Percentiles rank a stretch among this genome's conserved stretches.
phyloP scores from a whole-genome alignment of 306 rosid species.

The Carpinus fangiana region DNA sequence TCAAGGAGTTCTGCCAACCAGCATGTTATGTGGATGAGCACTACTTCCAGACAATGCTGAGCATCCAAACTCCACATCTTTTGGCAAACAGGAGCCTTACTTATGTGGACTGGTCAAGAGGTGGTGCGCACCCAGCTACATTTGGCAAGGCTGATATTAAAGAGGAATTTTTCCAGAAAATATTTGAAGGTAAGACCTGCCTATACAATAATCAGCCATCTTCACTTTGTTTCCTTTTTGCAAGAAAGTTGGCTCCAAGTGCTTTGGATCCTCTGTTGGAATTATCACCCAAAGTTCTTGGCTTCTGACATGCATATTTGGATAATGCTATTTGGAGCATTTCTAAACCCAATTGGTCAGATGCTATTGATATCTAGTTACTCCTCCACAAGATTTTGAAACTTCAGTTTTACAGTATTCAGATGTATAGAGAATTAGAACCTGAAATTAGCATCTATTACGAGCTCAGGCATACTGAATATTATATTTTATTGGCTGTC shows the following conservation, averaged over 20 bases:
- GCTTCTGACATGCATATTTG: constrained; percentile 55
- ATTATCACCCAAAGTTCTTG: constrained; percentile 61
- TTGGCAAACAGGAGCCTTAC: constrained; percentile 88
- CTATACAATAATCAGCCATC: constrained; percentile 86
- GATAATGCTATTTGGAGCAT: constrained; percentile 27
- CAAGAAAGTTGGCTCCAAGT: constrained; percentile 92
- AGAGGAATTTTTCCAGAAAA: constrained; percentile 72
- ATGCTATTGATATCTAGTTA: constrained; percentile 28
- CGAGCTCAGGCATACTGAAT: constrained; percentile 29
- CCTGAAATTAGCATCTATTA: constrained; percentile 34
- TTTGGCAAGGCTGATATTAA: constrained; percentile 81
- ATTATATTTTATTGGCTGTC: constrained; percentile 26
- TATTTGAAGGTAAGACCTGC: constrained; percentile 53
- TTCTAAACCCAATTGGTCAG: constrained; percentile 27
- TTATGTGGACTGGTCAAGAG: constrained; percentile 96
- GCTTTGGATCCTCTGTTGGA: constrained; percentile 78
- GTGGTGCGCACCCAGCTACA: constrained; percentile 99
- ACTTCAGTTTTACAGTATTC: constrained; percentile 29
- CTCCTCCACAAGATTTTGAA: constrained; percentile 33
- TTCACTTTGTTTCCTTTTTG: constrained; percentile 86
- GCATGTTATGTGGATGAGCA: constrained; percentile 95
- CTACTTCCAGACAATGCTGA: constrained; percentile 92
- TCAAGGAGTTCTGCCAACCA: constrained; percentile 72
- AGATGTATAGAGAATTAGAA: constrained; percentile 40
- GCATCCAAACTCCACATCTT: constrained; percentile 66